Conservation (phyloP, 148 eudicot species). For the Vaccinium darrowii region DNA sequence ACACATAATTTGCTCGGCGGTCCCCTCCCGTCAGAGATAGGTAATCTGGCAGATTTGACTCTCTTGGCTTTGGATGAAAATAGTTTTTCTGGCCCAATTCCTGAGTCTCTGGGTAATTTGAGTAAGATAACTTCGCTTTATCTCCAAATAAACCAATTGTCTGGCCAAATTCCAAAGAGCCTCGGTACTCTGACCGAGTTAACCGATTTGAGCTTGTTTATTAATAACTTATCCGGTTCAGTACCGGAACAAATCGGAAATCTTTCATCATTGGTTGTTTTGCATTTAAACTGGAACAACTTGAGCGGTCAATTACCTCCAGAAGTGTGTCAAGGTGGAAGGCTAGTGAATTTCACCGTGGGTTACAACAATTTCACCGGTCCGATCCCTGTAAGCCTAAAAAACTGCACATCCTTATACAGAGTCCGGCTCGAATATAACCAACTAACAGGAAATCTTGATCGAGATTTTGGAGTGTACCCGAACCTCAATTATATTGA, state of each 20-base stretch:
- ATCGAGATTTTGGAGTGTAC: conserved; percentile 3
- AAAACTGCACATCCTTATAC: conserved; percentile 8
- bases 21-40: neutral
- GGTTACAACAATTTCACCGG: neutral
- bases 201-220: neutral
- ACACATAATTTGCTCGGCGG: neutral
- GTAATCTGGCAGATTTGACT: neutral
- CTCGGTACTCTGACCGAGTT: conserved; percentile 4
- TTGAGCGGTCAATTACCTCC: conserved; percentile 7
- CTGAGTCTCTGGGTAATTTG: conserved; percentile 11
- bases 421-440: conserved; percentile 19
- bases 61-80: neutral
- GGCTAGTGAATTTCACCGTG: neutral
- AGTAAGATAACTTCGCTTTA: neutral
- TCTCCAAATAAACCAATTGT: neutral
- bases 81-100: conserved; percentile 1
- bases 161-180: neutral
- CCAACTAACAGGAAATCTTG: neutral
- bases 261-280: neutral
- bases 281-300: neutral
- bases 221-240: neutral
- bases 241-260: conserved; percentile 2
- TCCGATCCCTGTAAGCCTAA: conserved; percentile 1
- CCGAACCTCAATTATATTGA: conserved; percentile 2
- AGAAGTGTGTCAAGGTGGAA: neutral